phyloP scores from a whole-genome alignment of 163 green algal genomes.

The Picocystis sp. region DNA sequence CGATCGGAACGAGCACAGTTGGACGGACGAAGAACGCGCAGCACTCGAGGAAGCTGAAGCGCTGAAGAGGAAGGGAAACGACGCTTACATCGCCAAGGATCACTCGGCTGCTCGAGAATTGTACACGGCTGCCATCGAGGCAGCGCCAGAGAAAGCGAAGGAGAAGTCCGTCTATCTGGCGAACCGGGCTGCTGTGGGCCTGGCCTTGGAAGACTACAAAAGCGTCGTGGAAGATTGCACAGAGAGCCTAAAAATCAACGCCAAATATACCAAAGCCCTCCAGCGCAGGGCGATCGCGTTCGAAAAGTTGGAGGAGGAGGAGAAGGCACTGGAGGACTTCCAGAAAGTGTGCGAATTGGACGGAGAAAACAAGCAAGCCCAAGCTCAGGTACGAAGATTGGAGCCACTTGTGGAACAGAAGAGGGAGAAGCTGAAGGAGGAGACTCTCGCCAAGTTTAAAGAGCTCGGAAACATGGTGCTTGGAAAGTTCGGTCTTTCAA shows the following conservation, averaged over 20 bases:
- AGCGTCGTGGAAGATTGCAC: conserved; percentile 40
- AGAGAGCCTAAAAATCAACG: conserved; percentile 43
- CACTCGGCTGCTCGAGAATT: no score
- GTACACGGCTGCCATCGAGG: no score
- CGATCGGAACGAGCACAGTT: no score
- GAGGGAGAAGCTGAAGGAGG: conserved; percentile 75
- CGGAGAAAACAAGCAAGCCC: conserved; percentile 25
- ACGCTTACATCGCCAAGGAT: no score
- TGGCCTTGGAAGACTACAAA: conserved; percentile 29
- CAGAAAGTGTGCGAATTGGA: conserved; percentile 47
- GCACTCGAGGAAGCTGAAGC: no score
- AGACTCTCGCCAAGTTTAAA: conserved; percentile 92
- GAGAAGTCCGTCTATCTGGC: conserved; percentile 49
- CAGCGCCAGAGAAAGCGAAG: neutral
- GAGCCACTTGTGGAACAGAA: conserved; percentile 50
- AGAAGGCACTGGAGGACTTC: conserved; percentile 52
- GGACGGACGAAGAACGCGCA: no score
- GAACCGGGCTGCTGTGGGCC: conserved; percentile 52
- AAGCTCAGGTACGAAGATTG: conserved; percentile 28
- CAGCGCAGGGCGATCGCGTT: conserved; percentile 45
- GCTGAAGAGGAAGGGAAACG: no score
- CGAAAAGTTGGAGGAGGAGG: conserved; percentile 58
- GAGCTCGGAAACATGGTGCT: conserved; percentile 85
- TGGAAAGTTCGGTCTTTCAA: conserved; percentile 82
- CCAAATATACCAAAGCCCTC: conserved; percentile 38